phyloP scores from a whole-genome alignment of 441 rosid genomes.

The Cnidoscolus chayamansa region DNA sequence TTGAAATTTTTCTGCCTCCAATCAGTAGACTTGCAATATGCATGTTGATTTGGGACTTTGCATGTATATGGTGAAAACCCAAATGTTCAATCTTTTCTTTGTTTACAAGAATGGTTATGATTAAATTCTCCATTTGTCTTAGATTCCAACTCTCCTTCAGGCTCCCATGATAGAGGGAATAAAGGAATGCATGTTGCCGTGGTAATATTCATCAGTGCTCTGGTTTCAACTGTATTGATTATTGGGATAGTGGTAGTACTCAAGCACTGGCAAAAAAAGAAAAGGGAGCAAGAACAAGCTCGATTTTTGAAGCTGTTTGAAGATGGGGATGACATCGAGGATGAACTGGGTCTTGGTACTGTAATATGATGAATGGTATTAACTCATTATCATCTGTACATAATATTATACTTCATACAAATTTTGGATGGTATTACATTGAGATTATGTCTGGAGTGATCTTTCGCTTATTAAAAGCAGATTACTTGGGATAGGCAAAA shows the following conservation, averaged over 20 bases:
- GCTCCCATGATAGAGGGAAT: slow-evolving; percentile 24
- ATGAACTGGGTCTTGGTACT: slow-evolving; percentile 67
- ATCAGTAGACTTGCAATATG: neutral
- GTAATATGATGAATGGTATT: slow-evolving; percentile 25
- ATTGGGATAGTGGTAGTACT: slow-evolving; percentile 40
- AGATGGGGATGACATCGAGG: slow-evolving; percentile 77
- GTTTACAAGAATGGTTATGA: neutral
- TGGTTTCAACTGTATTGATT: slow-evolving; percentile 44
- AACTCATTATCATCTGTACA: slow-evolving; percentile 32
- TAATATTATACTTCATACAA: slow-evolving; percentile 24
- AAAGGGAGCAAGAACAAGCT: slow-evolving; percentile 84
- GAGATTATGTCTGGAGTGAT: neutral
- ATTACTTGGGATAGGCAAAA: neutral
- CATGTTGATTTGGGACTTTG: neutral
- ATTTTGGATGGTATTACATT: slow-evolving; percentile 17
- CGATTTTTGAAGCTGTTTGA: slow-evolving; percentile 82
- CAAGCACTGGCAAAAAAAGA: slow-evolving; percentile 68
- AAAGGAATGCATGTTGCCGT: slow-evolving; percentile 39
- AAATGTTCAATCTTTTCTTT: neutral
- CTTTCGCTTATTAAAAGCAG: neutral
- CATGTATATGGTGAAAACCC: neutral
- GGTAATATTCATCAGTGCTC: slow-evolving; percentile 35
- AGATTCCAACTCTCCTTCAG: slow-evolving; percentile 35
- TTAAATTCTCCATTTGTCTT: neutral
- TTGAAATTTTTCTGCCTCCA: neutral